phyloP scores from a whole-genome alignment of 495 filamentous ascomycete genomes.

The Delitschia confertaspora region DNA sequence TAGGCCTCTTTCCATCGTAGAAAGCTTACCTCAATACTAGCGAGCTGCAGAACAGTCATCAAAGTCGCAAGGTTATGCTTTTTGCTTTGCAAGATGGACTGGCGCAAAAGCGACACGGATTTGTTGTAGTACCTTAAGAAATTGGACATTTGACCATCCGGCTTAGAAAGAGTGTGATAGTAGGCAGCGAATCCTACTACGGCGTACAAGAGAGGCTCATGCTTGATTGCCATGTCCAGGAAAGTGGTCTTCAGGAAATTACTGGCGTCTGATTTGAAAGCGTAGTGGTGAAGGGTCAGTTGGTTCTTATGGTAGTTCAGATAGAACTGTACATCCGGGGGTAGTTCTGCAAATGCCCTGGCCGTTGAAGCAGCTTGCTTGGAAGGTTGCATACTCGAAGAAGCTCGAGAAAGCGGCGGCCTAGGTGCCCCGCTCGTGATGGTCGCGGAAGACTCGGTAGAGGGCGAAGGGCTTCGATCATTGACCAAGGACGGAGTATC shows the following conservation, averaged over 20 bases:
- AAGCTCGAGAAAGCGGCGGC: conserved; percentile 13
- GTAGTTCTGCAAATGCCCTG: conserved; percentile 13
- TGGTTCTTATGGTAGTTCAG: conserved; percentile 67
- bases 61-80: conserved; percentile 66
- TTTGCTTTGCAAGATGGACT: conserved; percentile 59
- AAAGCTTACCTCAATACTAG: conserved; percentile 74
- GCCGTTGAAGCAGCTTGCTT: conserved; percentile 15
- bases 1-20: neutral
- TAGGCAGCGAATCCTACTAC: conserved; percentile 89
- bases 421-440: neutral
- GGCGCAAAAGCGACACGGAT: conserved; percentile 66
- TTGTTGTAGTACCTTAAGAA: conserved; percentile 88
- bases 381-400: conserved; percentile 12
- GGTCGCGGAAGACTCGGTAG: conserved; percentile 28
- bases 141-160: conserved; percentile 60
- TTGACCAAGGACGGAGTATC: conserved; percentile 28
- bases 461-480: conserved; percentile 31
- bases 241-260: conserved; percentile 66
- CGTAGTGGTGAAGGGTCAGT: conserved; percentile 73
- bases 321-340: conserved; percentile 61
- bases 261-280: conserved; percentile 55
- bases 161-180: conserved; percentile 61
- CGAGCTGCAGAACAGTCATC: conserved; percentile 83
- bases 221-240: conserved; percentile 59
- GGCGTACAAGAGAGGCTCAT: conserved; percentile 80